These are phyloP conservation scores for Solanum piurae DNA, from an alignment of 257 asterid species.

Conservation along the genomic window DNA sequence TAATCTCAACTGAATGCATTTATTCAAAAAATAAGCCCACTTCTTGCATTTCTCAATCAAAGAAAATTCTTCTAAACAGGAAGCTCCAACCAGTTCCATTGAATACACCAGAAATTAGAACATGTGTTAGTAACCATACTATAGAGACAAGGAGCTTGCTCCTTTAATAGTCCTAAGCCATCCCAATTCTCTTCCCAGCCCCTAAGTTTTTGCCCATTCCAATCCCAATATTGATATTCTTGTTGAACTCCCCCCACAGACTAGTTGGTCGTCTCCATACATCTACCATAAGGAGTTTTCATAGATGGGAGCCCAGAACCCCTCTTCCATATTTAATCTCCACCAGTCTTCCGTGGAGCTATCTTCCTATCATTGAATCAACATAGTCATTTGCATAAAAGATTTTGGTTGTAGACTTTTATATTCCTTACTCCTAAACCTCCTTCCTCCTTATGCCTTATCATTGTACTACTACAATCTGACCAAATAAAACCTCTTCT, in stretches of 20 bases:
- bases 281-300: neutral
- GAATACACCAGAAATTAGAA: neutral
- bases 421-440: neutral
- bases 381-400: neutral
- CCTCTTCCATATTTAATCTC: neutral
- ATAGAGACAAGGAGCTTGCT: neutral
- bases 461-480: neutral
- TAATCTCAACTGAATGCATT: neutral
- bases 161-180: neutral
- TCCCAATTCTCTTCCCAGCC: neutral
- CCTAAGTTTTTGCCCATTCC: neutral
- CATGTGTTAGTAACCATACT: neutral
- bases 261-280: neutral
- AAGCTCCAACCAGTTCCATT: neutral
- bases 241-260: neutral
- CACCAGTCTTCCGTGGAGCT: neutral
- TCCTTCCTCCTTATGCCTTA: neutral
- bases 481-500: neutral
- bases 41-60: neutral
- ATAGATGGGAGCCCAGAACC: neutral
- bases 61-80: neutral
- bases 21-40: neutral
- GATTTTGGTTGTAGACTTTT: neutral
- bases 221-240: neutral
- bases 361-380: neutral